Percentiles rank a stretch among this genome's conserved stretches.
phyloP scores from a whole-genome alignment of 2,329 filamentous ascomycete genomes.

The Aspergillus sp. region DNA sequence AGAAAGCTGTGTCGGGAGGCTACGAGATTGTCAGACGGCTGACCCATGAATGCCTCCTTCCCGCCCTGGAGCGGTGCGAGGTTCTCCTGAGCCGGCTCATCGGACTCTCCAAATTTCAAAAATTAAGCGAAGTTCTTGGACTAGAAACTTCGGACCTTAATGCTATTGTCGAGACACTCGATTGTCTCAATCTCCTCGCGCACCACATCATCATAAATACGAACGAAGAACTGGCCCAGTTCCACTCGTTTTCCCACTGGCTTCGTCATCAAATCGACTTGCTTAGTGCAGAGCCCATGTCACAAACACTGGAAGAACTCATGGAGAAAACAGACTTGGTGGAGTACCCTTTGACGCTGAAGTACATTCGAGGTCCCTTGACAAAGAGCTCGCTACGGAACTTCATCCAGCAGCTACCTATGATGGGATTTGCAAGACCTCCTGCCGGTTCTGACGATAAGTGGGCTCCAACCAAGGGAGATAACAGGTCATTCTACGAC shows the following conservation, averaged over 20 bases:
- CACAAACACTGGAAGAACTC: conserved; percentile 65
- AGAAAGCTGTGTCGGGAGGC: conserved; percentile 77
- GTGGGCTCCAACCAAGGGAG: conserved; percentile 38
- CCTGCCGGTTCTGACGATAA: conserved; percentile 32
- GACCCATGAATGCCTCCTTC: conserved; percentile 83
- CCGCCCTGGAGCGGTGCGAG: conserved; percentile 77
- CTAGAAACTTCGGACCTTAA: conserved; percentile 65
- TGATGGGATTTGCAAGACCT: conserved; percentile 30
- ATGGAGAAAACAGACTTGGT: conserved; percentile 75
- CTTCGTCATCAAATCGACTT: conserved; percentile 79
- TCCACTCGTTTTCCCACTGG: conserved; percentile 78
- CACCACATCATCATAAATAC: conserved; percentile 71
- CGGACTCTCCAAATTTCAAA: conserved; percentile 79
- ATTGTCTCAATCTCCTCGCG: conserved; percentile 71
- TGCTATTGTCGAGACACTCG: conserved; percentile 64
- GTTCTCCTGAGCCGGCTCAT: conserved; percentile 80
- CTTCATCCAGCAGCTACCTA: conserved; percentile 50
- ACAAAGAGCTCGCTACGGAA: conserved; percentile 63
- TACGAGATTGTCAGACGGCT: conserved; percentile 75
- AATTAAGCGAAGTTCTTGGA: conserved; percentile 64
- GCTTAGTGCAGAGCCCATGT: conserved; percentile 63
- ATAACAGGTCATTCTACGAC: conserved; percentile 44
- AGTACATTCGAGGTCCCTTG: conserved; percentile 74
- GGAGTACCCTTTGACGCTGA: conserved; percentile 69
- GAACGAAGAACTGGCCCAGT: conserved; percentile 76